Evolutionary conservation across 2,329 filamentous ascomycete genomes (phyloP).

Genomic region (Neonectria magnoliae): DNA sequence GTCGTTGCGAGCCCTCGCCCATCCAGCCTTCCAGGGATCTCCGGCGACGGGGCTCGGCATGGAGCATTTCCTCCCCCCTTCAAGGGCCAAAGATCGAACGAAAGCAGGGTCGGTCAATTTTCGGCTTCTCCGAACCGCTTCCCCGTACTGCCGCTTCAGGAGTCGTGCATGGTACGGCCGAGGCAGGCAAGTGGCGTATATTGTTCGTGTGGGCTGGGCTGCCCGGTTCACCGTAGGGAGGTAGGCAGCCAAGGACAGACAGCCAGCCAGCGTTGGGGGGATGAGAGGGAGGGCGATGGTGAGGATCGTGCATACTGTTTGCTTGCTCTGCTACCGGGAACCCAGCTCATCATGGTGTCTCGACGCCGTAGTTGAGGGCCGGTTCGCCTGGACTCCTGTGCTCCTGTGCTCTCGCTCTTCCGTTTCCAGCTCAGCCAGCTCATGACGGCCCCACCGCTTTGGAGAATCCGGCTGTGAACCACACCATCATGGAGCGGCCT

Average conservation of each 20-base stretch:
- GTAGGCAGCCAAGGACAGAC: conserved; percentile 2
- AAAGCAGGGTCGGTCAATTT: conserved; percentile 26
- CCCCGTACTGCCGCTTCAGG: conserved; percentile 35
- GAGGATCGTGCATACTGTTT: not conserved
- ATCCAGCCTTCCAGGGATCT: conserved; percentile 15
- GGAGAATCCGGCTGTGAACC: conserved; percentile 16
- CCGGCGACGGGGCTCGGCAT: conserved; percentile 15
- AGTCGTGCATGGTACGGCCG: conserved; percentile 39
- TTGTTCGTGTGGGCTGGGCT: conserved; percentile 26
- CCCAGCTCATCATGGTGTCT: not conserved
- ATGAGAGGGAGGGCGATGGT: not conserved
- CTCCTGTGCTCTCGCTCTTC: not conserved
- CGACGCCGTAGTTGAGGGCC: not conserved
- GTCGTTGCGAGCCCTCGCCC: not conserved
- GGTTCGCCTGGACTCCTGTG: not conserved
- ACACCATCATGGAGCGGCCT: conserved; percentile 22
- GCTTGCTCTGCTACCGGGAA: not conserved
- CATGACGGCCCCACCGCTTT: conserved; percentile 10
- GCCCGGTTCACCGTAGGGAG: conserved; percentile 14
- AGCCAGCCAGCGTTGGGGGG: not conserved
- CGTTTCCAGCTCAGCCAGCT: not conserved
- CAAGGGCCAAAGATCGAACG: not conserved
- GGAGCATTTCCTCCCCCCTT: not conserved
- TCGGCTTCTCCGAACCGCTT: conserved; percentile 31
- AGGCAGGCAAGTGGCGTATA: conserved; percentile 27